These are phyloP conservation scores for Cladosporium colombiae DNA, from an alignment of 2,329 filamentous ascomycete genomes.

Conservation along the genomic window DNA sequence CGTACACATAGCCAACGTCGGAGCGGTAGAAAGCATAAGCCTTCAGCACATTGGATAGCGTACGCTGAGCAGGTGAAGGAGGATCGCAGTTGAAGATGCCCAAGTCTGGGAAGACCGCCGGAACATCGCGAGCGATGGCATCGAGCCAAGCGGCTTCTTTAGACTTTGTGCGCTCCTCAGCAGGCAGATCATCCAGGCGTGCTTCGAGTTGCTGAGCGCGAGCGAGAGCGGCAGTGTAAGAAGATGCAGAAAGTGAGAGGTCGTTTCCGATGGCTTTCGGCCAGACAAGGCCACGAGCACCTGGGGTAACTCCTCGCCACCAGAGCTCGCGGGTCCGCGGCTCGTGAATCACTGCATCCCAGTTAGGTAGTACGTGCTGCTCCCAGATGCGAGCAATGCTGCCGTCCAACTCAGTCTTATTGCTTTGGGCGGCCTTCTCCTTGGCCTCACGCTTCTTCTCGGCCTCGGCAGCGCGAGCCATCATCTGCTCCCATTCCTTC, in stretches of 20 bases:
- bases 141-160: constrained; percentile 63
- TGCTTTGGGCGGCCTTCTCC: constrained; percentile 54
- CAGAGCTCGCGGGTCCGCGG: constrained; percentile 73
- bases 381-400: constrained; percentile 67
- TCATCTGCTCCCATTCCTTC: constrained; percentile 82
- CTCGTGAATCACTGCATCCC: constrained; percentile 69
- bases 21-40: constrained; percentile 81
- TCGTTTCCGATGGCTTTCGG: constrained; percentile 71
- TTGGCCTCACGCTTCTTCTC: constrained; percentile 54
- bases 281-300: constrained; percentile 71
- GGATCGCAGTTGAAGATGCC: constrained; percentile 64
- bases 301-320: constrained; percentile 77
- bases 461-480: constrained; percentile 62
- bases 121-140: constrained; percentile 65
- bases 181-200: constrained; percentile 50
- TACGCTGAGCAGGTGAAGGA: constrained; percentile 66
- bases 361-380: constrained; percentile 72
- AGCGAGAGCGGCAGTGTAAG: constrained; percentile 69
- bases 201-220: constrained; percentile 65
- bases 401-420: constrained; percentile 50
- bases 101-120: constrained; percentile 69
- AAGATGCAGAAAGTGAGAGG: constrained; percentile 65
- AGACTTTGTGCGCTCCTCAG: constrained; percentile 49
- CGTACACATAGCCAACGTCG: constrained; percentile 75
- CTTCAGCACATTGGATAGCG: constrained; percentile 70